These are phyloP conservation scores for Nigrograna mackinnonii DNA, from an alignment of 2,329 filamentous ascomycete species.

Conservation along the genomic window DNA sequence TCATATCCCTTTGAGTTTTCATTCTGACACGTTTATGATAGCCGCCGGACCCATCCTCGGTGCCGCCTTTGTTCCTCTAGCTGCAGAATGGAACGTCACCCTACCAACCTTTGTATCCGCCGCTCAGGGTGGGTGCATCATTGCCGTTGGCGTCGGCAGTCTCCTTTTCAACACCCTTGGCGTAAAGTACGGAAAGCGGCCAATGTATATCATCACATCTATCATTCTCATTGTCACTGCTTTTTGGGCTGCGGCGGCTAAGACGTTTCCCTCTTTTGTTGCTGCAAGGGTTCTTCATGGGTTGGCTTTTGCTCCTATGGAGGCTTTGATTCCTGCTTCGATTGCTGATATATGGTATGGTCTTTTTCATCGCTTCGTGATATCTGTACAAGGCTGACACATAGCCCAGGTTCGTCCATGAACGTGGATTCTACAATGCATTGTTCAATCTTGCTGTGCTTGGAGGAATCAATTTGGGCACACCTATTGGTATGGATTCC, in stretches of 20 bases:
- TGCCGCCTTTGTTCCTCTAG: slow-evolving; percentile 23
- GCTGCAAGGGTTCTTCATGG: slow-evolving; percentile 23
- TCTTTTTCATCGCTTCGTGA: too few species aligned
- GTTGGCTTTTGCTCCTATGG: slow-evolving; percentile 22
- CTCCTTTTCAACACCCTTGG: slow-evolving; percentile 23
- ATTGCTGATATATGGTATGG: slow-evolving; percentile 26
- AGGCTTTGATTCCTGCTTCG: slow-evolving; percentile 26
- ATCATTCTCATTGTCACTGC: slow-evolving; percentile 20
- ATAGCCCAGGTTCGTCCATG: slow-evolving; percentile 15
- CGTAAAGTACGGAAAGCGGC: slow-evolving; percentile 24
- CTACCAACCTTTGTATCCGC: slow-evolving; percentile 20
- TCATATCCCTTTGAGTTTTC: neutral
- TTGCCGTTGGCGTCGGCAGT: slow-evolving; percentile 20
- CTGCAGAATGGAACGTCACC: slow-evolving; percentile 18
- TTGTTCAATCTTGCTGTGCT: slow-evolving; percentile 28
- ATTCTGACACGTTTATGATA: slow-evolving; percentile 1
- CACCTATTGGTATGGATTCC: slow-evolving; percentile 16
- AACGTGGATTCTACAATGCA: slow-evolving; percentile 24
- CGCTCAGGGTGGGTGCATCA: slow-evolving; percentile 12
- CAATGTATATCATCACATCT: slow-evolving; percentile 22
- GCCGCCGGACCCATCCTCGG: slow-evolving; percentile 26
- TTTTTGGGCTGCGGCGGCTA: slow-evolving; percentile 27
- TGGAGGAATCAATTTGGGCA: slow-evolving; percentile 26
- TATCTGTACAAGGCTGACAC: neutral
- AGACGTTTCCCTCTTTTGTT: slow-evolving; percentile 20